These are phyloP conservation scores for Bryum argenteum DNA, from an alignment of 225 moss, liverwort and hornwort genomes.

Conservation along the genomic window DNA sequence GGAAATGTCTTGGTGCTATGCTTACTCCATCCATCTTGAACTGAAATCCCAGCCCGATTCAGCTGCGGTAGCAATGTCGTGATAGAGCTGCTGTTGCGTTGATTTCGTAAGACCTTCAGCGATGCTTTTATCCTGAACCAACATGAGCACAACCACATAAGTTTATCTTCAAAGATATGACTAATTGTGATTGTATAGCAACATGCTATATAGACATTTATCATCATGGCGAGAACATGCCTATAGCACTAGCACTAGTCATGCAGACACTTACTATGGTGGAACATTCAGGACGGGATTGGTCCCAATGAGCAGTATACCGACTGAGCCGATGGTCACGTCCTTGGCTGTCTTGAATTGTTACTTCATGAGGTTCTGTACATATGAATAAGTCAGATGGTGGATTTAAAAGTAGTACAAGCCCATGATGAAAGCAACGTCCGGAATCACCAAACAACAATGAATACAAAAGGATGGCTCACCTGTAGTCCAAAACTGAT, in stretches of 20 bases:
- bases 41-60: constrained; percentile 93
- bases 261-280: constrained; percentile 55
- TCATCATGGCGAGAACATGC: background rate
- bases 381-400: constrained; percentile 17
- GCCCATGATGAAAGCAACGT: background rate
- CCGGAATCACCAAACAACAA: background rate
- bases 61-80: constrained; percentile 73
- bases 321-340: constrained; percentile 68
- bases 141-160: constrained; percentile 13
- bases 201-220: background rate
- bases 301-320: constrained; percentile 73
- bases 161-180: constrained; percentile 15
- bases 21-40: constrained; percentile 88
- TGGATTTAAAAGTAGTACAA: background rate
- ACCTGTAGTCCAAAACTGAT: constrained; percentile 67
- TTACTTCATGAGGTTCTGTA: constrained; percentile 62
- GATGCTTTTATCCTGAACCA: constrained; percentile 52
- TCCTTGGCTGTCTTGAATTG: constrained; percentile 49
- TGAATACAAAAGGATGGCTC: background rate
- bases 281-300: constrained; percentile 80
- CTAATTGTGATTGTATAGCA: background rate
- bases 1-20: background rate
- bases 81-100: constrained; percentile 58
- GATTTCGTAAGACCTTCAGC: constrained; percentile 37
- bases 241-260: background rate